These are phyloP conservation scores for Melocanna baccifera DNA, from an alignment of 176 grass and related monocot species.

Conservation along the genomic window DNA sequence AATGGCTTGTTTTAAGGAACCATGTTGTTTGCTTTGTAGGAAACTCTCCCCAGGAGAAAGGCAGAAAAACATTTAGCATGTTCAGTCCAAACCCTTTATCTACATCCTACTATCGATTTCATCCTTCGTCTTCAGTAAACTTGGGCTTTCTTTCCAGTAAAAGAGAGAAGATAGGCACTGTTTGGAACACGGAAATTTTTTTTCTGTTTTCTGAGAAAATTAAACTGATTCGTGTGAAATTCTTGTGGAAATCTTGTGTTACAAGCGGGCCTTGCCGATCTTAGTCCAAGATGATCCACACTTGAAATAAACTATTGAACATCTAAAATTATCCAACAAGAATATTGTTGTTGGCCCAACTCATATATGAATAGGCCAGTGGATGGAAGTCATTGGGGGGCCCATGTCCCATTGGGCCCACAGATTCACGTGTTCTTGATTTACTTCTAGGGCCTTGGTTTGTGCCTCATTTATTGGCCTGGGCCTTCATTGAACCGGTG, in stretches of 20 bases:
- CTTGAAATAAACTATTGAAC: background rate
- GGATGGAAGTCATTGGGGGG: background rate
- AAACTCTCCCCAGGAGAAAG: background rate
- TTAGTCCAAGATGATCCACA: background rate
- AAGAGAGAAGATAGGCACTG: background rate
- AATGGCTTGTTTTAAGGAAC: conserved; percentile 21
- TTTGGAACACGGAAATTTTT: background rate
- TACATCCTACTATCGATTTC: background rate
- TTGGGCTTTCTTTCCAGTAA: background rate
- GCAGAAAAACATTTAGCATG: background rate
- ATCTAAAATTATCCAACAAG: background rate
- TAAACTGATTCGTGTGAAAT: background rate
- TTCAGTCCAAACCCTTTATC: background rate
- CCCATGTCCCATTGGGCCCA: background rate
- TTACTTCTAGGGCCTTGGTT: background rate
- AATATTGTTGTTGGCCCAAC: background rate
- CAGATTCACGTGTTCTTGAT: background rate
- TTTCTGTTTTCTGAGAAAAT: background rate
- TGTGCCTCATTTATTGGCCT: background rate
- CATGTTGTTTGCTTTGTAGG: conserved; percentile 4
- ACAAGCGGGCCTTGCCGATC: background rate
- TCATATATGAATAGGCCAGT: background rate
- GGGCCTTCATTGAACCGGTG: background rate
- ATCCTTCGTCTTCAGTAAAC: background rate
- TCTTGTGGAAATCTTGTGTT: background rate